phyloP scores from a whole-genome alignment of 2,329 filamentous ascomycete genomes.

The Septoria linicola region DNA sequence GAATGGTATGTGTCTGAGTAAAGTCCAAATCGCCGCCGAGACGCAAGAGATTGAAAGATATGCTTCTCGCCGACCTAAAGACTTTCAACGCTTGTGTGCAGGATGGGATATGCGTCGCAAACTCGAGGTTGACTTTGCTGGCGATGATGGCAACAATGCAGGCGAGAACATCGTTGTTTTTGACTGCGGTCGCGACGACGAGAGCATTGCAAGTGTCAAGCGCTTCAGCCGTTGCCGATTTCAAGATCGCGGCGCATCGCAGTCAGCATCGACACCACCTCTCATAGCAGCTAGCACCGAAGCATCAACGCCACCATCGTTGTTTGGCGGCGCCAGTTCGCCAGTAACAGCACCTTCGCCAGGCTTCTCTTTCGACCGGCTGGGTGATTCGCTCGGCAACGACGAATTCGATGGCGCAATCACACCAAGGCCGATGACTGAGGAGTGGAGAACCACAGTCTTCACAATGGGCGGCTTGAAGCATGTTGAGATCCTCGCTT shows the following conservation, averaged over 20 bases:
- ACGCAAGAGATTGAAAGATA: conserved; percentile 79
- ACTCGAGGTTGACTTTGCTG: conserved; percentile 85
- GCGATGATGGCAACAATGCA: conserved; percentile 70
- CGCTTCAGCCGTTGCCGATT: conserved; percentile 59
- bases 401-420: conserved; percentile 31
- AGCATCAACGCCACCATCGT: conserved; percentile 41
- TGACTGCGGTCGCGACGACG: conserved; percentile 66
- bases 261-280: conserved; percentile 29
- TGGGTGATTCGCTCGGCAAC: conserved; percentile 29
- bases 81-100: conserved; percentile 74
- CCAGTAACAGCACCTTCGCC: conserved; percentile 37
- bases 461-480: conserved; percentile 62
- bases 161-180: conserved; percentile 78
- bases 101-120: conserved; percentile 90
- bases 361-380: conserved; percentile 29
- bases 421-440: conserved; percentile 40
- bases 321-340: conserved; percentile 52
- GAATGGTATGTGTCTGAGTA: conserved; percentile 67
- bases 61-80: conserved; percentile 67
- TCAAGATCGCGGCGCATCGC: conserved; percentile 26
- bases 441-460: conserved; percentile 66
- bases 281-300: conserved; percentile 29
- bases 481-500: conserved; percentile 64
- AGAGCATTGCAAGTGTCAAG: conserved; percentile 52
- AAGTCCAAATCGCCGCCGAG: conserved; percentile 70